Conservation (phyloP, 164 flowering plant genomes). For the Buxus sempervirens region DNA sequence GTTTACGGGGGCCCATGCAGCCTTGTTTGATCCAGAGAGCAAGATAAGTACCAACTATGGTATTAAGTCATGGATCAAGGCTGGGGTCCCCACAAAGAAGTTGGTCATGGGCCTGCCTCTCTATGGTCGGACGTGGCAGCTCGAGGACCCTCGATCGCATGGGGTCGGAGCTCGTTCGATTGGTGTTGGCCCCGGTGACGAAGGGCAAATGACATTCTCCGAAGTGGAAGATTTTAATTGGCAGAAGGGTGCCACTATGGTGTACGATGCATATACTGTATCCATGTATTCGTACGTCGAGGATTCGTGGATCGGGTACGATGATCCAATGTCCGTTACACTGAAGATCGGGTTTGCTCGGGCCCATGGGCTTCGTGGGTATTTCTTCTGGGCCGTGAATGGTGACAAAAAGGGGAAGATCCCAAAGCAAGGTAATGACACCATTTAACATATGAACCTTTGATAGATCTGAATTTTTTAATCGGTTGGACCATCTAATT, state of each 20-base stretch:
- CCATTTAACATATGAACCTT: too few species aligned
- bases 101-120: conserved; percentile 57
- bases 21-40: conserved; percentile 38
- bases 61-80: conserved; percentile 41
- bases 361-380: conserved; percentile 43
- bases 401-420: conserved; percentile 42
- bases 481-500: background rate
- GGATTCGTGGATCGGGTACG: conserved; percentile 47
- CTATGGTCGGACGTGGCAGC: conserved; percentile 50
- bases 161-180: conserved; percentile 45
- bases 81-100: conserved; percentile 32
- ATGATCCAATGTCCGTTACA: conserved; percentile 24
- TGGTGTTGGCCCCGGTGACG: conserved; percentile 34
- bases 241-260: conserved; percentile 31
- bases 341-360: conserved; percentile 40
- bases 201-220: conserved; percentile 23
- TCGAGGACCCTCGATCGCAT: conserved; percentile 27
- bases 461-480: background rate
- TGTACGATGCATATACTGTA: conserved; percentile 33
- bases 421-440: conserved; percentile 34
- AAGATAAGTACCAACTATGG: conserved; percentile 43
- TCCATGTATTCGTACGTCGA: conserved; percentile 41
- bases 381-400: conserved; percentile 55
- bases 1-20: conserved; percentile 50
- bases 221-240: conserved; percentile 33